phyloP scores from a whole-genome alignment of 768 basidiomycete species.

The Epithele typhae region DNA sequence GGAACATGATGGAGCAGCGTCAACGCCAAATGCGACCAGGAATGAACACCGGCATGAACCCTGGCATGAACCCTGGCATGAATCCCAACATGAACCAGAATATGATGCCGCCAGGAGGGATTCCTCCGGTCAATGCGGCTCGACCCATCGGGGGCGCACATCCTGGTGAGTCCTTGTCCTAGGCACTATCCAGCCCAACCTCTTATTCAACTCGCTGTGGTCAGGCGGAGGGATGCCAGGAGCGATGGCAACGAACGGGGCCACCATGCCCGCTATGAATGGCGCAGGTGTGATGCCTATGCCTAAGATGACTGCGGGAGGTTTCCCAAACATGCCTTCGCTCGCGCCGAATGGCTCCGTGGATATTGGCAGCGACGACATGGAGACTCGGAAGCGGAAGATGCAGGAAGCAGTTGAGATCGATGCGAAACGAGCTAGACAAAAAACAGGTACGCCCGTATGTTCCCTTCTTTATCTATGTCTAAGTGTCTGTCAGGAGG shows the following conservation, averaged over 20 bases:
- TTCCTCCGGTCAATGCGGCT: constrained; percentile 8
- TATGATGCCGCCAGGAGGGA: not conserved
- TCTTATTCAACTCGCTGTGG: constrained; percentile 6
- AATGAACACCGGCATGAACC: constrained; percentile 17
- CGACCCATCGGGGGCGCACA: constrained; percentile 5
- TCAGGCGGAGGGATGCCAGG: constrained; percentile 7
- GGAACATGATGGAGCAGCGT: constrained; percentile 56
- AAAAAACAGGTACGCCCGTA: constrained; percentile 59
- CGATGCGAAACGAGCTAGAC: constrained; percentile 65
- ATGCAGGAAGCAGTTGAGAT: constrained; percentile 54
- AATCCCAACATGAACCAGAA: constrained; percentile 1
- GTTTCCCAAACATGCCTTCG: not conserved
- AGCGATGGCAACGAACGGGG: constrained; percentile 3
- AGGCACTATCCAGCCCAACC: no score
- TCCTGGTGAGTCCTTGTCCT: constrained; percentile 13
- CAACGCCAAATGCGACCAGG: constrained; percentile 32
- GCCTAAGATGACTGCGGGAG: constrained; percentile 5
- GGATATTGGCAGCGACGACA: constrained; percentile 52
- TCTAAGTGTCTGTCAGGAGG: constrained; percentile 12
- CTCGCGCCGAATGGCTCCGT: constrained; percentile 3
- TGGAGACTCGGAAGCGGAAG: constrained; percentile 70
- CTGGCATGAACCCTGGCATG: not conserved
- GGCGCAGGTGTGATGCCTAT: constrained; percentile 2
- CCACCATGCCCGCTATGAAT: constrained; percentile 3
- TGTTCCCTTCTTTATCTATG: not conserved